These are phyloP conservation scores for Colletotrichum sp. DNA, from an alignment of 2,329 filamentous ascomycete species.

Conservation along the genomic window DNA sequence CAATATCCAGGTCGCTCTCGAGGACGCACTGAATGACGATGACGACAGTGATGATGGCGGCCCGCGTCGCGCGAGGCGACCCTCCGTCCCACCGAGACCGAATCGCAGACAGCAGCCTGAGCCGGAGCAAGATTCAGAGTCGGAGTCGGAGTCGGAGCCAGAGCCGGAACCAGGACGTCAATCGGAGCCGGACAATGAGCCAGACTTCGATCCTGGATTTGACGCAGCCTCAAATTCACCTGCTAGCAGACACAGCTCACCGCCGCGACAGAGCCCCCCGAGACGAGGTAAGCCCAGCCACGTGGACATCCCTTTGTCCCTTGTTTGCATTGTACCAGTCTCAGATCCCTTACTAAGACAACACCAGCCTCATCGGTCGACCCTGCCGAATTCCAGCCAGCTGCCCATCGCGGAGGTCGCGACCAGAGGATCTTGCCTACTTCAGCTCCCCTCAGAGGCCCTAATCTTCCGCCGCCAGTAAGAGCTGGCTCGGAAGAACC, in stretches of 20 bases:
- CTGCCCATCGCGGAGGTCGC: neutral
- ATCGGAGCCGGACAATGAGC: neutral
- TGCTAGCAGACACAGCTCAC: neutral
- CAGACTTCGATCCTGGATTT: neutral
- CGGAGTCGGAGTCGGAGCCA: neutral
- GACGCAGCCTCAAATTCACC: neutral
- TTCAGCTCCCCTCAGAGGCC: conserved; percentile 1
- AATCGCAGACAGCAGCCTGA: neutral
- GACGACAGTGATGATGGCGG: neutral
- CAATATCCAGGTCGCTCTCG: conserved; percentile 22
- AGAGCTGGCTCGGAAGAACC: neutral
- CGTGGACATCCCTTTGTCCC: neutral
- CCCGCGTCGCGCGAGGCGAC: neutral
- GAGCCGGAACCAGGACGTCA: neutral
- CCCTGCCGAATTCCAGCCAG: neutral
- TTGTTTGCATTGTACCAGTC: neutral
- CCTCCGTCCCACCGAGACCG: neutral
- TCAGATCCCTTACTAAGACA: conserved; percentile 7
- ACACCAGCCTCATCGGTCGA: neutral
- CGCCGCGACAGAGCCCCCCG: neutral
- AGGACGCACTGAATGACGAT: conserved; percentile 19
- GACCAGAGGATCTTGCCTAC: neutral
- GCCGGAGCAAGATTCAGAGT: neutral
- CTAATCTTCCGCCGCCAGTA: neutral
- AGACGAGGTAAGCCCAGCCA: conserved; percentile 6